Conservation (phyloP, 768 basidiomycete species). For the Piloderma croceum region DNA sequence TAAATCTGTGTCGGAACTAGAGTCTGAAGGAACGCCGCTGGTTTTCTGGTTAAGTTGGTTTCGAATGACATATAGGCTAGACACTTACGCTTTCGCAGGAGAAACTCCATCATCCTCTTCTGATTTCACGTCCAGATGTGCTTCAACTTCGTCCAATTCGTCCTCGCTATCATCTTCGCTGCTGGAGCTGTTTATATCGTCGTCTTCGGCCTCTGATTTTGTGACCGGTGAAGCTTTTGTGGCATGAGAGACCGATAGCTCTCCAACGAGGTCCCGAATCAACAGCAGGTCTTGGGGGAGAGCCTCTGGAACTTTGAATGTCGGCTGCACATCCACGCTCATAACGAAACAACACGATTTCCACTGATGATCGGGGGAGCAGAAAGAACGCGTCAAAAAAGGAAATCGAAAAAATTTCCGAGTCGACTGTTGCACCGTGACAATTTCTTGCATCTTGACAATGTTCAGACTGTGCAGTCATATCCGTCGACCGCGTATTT, state of each 20-base stretch:
- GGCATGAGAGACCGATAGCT: constrained; percentile 14
- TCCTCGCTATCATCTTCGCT: constrained; percentile 57
- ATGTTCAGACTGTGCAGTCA: neutral
- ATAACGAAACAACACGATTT: neutral
- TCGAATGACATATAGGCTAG: too few species aligned
- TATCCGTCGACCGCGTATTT: neutral
- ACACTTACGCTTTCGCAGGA: too few species aligned
- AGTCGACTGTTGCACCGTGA: neutral
- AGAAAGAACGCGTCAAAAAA: neutral
- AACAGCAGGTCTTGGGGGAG: constrained; percentile 72
- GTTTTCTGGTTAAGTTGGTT: too few species aligned
- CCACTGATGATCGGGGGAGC: neutral
- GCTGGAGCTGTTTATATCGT: constrained; percentile 49
- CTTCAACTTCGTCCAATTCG: constrained; percentile 72
- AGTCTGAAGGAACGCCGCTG: constrained; percentile 8
- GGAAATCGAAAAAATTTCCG: neutral
- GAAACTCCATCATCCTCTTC: constrained; percentile 34
- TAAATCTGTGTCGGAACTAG: constrained; percentile 29
- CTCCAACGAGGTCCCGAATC: constrained; percentile 61
- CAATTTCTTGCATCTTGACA: neutral
- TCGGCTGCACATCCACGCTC: neutral
- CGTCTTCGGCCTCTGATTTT: constrained; percentile 28
- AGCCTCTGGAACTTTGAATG: constrained; percentile 55
- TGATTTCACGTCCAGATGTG: constrained; percentile 36
- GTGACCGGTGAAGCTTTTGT: constrained; percentile 5